Conservation (phyloP, 2,329 filamentous ascomycete species). For the Ramularia endophylla region DNA sequence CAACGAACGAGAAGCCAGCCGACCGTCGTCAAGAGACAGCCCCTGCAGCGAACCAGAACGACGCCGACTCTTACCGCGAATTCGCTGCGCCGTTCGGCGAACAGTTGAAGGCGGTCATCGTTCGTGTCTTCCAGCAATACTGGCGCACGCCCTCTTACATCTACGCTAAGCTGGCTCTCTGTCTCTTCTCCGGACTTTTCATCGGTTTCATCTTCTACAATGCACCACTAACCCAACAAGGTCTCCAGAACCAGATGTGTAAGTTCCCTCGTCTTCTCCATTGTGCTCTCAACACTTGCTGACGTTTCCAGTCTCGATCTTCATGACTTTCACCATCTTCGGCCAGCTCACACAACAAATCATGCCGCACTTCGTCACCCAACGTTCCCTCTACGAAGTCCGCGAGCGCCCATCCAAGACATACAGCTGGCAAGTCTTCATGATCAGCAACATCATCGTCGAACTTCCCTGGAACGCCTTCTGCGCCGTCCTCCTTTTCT, state of each 20-base stretch:
- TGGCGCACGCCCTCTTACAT: slow-evolving; percentile 88
- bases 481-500: slow-evolving; percentile 69
- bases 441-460: slow-evolving; percentile 74
- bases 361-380: slow-evolving; percentile 80
- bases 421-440: slow-evolving; percentile 80
- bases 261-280: background rate
- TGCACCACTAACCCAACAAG: slow-evolving; percentile 61
- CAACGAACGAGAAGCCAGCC: slow-evolving; percentile 4
- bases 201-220: slow-evolving; percentile 70
- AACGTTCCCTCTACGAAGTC: slow-evolving; percentile 76
- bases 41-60: slow-evolving; percentile 36
- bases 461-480: slow-evolving; percentile 81
- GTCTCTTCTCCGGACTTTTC: slow-evolving; percentile 61
- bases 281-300: background rate
- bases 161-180: slow-evolving; percentile 71
- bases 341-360: slow-evolving; percentile 72
- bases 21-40: slow-evolving; percentile 29
- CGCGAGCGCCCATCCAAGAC: slow-evolving; percentile 79
- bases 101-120: slow-evolving; percentile 62
- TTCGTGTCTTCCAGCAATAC: slow-evolving; percentile 83
- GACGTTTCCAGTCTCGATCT: slow-evolving; percentile 64
- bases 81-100: slow-evolving; percentile 69
- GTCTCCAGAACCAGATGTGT: slow-evolving; percentile 72
- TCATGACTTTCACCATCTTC: slow-evolving; percentile 76
- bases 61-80: slow-evolving; percentile 60